Conservation (phyloP, 139 green algal species). For the Diplosphaera chodatii region DNA sequence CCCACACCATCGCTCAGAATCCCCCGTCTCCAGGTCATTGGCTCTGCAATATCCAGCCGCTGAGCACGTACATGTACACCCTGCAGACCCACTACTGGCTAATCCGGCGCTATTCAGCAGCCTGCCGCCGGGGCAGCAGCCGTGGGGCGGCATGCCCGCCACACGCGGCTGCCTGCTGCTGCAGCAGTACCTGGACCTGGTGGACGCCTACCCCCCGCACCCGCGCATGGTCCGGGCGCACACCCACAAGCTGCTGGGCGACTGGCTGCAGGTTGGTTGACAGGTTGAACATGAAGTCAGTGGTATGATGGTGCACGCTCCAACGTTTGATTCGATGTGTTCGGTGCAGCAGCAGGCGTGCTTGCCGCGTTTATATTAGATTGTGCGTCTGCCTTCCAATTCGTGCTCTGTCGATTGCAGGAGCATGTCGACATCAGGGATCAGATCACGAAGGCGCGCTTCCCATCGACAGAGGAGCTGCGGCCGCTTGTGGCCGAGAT, state of each 20-base stretch:
- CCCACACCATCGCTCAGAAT: too few relatives aligned
- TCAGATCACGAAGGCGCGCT: slow-evolving; percentile 37
- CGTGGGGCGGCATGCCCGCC: slow-evolving; percentile 6
- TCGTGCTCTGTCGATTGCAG: too few relatives aligned
- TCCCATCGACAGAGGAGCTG: slow-evolving; percentile 14
- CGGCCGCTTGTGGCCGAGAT: slow-evolving; percentile 42
- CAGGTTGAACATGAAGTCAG: too few relatives aligned
- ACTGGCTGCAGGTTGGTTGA: slow-evolving; percentile 22
- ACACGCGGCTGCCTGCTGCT: slow-evolving; percentile 41
- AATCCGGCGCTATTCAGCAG: slow-evolving; percentile 77
- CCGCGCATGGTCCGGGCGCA: slow-evolving; percentile 82
- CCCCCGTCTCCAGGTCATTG: too few relatives aligned
- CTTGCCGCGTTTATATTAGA: too few relatives aligned
- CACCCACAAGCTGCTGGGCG: slow-evolving; percentile 58
- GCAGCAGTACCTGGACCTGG: slow-evolving; percentile 82
- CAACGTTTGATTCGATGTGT: too few relatives aligned
- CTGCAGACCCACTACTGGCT: slow-evolving; percentile 70
- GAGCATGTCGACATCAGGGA: slow-evolving; percentile 85
- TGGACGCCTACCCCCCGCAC: slow-evolving; percentile 55
- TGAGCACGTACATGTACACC: too few relatives aligned
- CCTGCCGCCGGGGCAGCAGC: not conserved
- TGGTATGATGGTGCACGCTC: too few relatives aligned
- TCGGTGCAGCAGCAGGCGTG: too few relatives aligned
- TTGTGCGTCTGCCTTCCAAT: too few relatives aligned
- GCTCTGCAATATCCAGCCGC: too few relatives aligned